Percentiles rank a stretch among this genome's conserved stretches.
Evolutionary conservation across 1,284 basidiomycete genomes (phyloP).

Genomic region (Leccinum solheimii): DNA sequence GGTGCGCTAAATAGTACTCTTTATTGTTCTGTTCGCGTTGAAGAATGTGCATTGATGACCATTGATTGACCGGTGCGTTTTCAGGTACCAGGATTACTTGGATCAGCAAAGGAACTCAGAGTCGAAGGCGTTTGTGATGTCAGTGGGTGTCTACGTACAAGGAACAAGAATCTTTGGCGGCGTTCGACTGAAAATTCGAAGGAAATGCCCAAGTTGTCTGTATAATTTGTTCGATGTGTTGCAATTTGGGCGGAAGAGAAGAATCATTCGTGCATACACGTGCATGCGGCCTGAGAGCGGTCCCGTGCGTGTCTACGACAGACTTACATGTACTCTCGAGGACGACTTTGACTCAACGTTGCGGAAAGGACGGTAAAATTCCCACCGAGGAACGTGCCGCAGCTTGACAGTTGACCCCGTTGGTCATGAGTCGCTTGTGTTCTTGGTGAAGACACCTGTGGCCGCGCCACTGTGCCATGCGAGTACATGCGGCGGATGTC

Average conservation of each 20-base stretch:
- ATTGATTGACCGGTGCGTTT: constrained; percentile 1
- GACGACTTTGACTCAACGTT: neutral
- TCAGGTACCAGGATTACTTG: constrained; percentile 37
- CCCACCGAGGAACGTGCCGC: neutral
- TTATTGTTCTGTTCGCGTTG: neutral
- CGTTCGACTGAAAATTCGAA: constrained; percentile 19
- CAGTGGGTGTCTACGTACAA: constrained; percentile 24
- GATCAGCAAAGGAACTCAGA: constrained; percentile 20
- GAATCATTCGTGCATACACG: neutral
- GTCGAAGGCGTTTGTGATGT: constrained; percentile 29
- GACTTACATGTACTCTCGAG: neutral
- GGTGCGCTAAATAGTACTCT: constrained; percentile 32
- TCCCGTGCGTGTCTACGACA: neutral
- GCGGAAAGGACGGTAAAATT: neutral
- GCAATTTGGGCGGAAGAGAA: neutral
- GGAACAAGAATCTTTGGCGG: constrained; percentile 21
- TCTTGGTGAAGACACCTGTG: neutral
- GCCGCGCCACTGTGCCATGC: neutral
- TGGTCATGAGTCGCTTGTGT: no score
- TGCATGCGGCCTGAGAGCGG: neutral
- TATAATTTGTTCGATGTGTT: neutral
- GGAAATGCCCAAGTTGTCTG: neutral
- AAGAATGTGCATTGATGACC: neutral
- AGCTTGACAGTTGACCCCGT: neutral
- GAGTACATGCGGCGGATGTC: neutral